These are phyloP conservation scores for Scutellaria galericulata DNA, from an alignment of 257 asterid species.

Conservation along the genomic window DNA sequence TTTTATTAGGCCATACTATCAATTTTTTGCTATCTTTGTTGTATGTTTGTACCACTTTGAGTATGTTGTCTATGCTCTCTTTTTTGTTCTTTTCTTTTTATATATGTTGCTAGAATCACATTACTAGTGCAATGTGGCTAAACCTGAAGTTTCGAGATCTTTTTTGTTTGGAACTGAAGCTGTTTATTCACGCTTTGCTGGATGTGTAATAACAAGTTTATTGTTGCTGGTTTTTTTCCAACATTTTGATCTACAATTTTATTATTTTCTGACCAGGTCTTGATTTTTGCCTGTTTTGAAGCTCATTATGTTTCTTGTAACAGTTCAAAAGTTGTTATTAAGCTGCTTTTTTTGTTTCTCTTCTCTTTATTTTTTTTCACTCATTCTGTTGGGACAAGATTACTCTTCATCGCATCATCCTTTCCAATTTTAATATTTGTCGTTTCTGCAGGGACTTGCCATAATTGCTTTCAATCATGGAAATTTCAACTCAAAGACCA, in stretches of 20 bases:
- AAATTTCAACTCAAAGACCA: conserved; percentile 54
- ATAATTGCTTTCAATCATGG: conserved; percentile 75
- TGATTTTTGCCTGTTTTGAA: background rate
- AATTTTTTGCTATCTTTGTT: background rate
- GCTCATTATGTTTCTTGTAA: conserved; percentile 4
- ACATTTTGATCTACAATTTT: background rate
- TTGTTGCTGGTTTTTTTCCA: background rate
- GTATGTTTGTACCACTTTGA: background rate
- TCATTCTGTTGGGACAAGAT: conserved; percentile 21
- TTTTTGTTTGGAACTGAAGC: background rate
- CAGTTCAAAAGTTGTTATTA: background rate
- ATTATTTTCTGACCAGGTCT: background rate
- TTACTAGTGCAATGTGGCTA: background rate
- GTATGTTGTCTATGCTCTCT: too few relatives aligned
- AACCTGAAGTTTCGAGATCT: background rate
- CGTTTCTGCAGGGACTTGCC: conserved; percentile 70
- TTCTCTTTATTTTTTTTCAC: conserved; percentile 5
- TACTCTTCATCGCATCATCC: conserved; percentile 20
- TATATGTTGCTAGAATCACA: background rate
- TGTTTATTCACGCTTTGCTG: background rate
- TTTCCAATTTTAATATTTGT: conserved; percentile 29
- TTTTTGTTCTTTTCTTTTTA: background rate
- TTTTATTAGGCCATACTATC: background rate
- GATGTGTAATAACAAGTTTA: background rate
- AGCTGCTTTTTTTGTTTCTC: background rate